phyloP scores from a whole-genome alignment of 2,329 filamentous ascomycete genomes.

The Sclerotinia sclerotiorum region DNA sequence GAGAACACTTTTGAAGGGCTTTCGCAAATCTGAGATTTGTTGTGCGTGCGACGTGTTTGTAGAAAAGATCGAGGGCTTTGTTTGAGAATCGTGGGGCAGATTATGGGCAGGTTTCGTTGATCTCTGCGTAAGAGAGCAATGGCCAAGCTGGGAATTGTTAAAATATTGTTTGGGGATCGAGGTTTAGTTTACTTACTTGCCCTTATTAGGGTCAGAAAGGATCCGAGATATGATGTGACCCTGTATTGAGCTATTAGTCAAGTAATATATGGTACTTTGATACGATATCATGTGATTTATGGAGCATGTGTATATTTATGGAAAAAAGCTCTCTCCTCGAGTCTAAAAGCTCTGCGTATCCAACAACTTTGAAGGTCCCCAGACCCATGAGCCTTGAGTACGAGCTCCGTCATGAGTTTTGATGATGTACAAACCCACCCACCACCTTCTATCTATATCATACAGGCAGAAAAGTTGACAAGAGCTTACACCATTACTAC shows the following conservation, averaged over 20 bases:
- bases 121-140: constrained; percentile 55
- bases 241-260: neutral
- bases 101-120: constrained; percentile 46
- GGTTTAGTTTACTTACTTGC: constrained; percentile 42
- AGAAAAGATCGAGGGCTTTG: constrained; percentile 47
- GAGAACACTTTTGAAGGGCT: constrained; percentile 52
- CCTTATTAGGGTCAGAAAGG: constrained; percentile 53
- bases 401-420: no score
- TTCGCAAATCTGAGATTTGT: constrained; percentile 48
- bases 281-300: neutral
- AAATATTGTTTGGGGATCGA: neutral
- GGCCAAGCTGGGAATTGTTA: constrained; percentile 42
- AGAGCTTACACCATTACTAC: neutral
- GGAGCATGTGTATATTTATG: neutral
- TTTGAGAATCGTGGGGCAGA: constrained; percentile 45
- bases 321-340: no score
- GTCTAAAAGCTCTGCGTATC: no score
- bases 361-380: no score
- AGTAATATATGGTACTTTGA: neutral
- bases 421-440: neutral
- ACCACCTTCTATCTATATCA: neutral
- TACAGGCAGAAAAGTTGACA: no score
- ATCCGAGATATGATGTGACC: constrained; percentile 42
- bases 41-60: constrained; percentile 54
- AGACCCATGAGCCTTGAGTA: no score